Base-by-base conservation (phyloP, 306 rosid genomes). In the Dryas alaskensis region DNA sequence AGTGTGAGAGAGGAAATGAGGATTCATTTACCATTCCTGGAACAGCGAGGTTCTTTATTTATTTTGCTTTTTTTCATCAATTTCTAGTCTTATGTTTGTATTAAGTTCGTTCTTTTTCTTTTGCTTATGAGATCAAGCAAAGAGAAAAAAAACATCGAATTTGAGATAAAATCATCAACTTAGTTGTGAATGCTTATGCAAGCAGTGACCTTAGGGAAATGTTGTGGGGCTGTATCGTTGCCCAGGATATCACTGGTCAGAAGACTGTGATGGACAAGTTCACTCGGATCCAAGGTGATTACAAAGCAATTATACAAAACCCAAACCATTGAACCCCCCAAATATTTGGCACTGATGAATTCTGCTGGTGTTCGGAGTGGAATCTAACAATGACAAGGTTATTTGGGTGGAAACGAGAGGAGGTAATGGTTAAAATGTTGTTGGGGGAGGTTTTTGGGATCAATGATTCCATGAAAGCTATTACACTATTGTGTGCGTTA, bases 281-380 rank as follows among this genome's bases (percentile, higher is more conserved):
- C 84, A 94, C 96, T 55, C 91, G 95, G 78, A 85, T 94, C 46
- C 95, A 94, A 78, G 98, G 98, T 50, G 98, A 94, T 84, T 94
- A 94, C 90, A 91, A 87, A 78, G 97, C 98, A 48, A 94, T 94
- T 81, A 95, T 94, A 47, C 97, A 88, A 78, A 94, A 91, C 72
- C 97, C 87, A 4, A 94, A 81, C 96, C 97, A 11, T 70, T 94
- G 79, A 94, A 91, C 69, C 98, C 98, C 50, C 98, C 98, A 19
- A 65, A 94, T 94, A 78, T 94, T 94, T 72, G 98, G 97, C 44
- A 54, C 86, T 39, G 98, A 91, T 83, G 95, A 89, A 87, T 94
- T 94, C 76, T 96, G 98, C 78, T 94, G 98, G 98, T 91, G 98
- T 75, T 88, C 88, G 44, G 98, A 94, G 80, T 91, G 98, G 98